These are phyloP conservation scores for Nothophoma quercina DNA, from an alignment of 2,329 filamentous ascomycete genomes.

Conservation along the genomic window DNA sequence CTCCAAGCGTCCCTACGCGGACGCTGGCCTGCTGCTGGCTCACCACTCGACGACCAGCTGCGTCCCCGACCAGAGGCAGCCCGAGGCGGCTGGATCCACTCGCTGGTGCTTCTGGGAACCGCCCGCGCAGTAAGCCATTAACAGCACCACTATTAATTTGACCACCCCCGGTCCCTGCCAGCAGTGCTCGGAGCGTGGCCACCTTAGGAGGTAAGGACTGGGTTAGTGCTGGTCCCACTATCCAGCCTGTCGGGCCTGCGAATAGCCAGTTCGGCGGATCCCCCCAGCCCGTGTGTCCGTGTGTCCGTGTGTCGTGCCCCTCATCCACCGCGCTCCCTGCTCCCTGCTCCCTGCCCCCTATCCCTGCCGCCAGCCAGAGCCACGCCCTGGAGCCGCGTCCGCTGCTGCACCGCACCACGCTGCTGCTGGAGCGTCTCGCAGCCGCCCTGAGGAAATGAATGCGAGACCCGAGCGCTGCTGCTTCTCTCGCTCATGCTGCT, in stretches of 20 bases:
- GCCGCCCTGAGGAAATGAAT: background rate
- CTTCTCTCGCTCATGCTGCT: background rate
- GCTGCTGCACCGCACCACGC: conserved; percentile 1
- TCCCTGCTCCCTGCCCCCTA: background rate
- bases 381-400: conserved; percentile 6
- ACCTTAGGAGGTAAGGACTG: too few species aligned
- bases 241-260: conserved; percentile 27
- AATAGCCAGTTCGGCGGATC: conserved; percentile 29
- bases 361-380: conserved; percentile 1
- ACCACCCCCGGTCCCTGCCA: conserved; percentile 26
- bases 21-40: conserved; percentile 25
- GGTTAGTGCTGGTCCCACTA: conserved; percentile 27
- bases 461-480: background rate
- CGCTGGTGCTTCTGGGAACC: conserved; percentile 29
- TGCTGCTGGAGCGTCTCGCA: conserved; percentile 7
- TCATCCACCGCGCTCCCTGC: conserved; percentile 6
- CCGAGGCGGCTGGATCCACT: conserved; percentile 29
- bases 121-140: conserved; percentile 30
- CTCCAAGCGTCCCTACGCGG: conserved; percentile 22
- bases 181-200: conserved; percentile 26
- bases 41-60: too few species aligned
- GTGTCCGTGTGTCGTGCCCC: conserved; percentile 1
- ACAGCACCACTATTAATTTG: conserved; percentile 31
- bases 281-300: conserved; percentile 10
- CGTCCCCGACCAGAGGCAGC: conserved; percentile 22